Conservation (phyloP, 352 stramenopile genomes). For the Globisporangium spinosum region DNA sequence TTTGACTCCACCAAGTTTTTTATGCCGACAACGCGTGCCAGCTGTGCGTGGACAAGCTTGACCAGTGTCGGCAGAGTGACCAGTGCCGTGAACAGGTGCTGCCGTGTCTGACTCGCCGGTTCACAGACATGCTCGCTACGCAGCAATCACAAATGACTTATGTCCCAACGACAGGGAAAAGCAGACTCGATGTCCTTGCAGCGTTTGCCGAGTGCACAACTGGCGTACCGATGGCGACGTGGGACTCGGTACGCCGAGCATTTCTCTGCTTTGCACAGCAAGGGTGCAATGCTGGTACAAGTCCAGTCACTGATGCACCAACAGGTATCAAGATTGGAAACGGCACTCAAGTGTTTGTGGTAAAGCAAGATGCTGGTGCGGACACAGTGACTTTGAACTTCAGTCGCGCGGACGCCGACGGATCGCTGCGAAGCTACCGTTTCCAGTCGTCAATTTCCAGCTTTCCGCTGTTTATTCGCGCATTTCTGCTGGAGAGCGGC, state of each 20-base stretch:
- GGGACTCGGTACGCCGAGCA: slow-evolving; percentile 9
- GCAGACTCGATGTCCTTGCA: neutral
- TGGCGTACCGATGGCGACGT: slow-evolving; percentile 1
- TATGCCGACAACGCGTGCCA: slow-evolving; percentile 1
- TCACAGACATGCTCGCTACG: neutral
- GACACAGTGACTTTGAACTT: slow-evolving; percentile 6
- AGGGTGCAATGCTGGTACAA: slow-evolving; percentile 1
- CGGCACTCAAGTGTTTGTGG: slow-evolving; percentile 13
- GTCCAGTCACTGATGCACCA: neutral
- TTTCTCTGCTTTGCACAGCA: slow-evolving; percentile 5
- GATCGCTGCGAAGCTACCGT: neutral
- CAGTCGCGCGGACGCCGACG: neutral
- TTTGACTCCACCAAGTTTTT: slow-evolving; percentile 7
- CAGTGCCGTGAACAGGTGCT: slow-evolving; percentile 8
- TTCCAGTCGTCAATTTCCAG: slow-evolving; percentile 14
- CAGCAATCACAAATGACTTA: neutral
- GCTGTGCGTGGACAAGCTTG: neutral
- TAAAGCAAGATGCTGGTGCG: neutral
- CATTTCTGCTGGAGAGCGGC: slow-evolving; percentile 23
- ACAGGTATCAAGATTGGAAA: slow-evolving; percentile 12
- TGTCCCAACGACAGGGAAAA: neutral
- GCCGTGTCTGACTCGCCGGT: slow-evolving; percentile 7
- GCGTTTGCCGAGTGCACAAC: slow-evolving; percentile 1
- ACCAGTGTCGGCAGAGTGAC: slow-evolving; percentile 8
- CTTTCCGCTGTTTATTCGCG: slow-evolving; percentile 20